Conservation (phyloP, 139 green algal species). For the Chlamydomonas sp. region DNA sequence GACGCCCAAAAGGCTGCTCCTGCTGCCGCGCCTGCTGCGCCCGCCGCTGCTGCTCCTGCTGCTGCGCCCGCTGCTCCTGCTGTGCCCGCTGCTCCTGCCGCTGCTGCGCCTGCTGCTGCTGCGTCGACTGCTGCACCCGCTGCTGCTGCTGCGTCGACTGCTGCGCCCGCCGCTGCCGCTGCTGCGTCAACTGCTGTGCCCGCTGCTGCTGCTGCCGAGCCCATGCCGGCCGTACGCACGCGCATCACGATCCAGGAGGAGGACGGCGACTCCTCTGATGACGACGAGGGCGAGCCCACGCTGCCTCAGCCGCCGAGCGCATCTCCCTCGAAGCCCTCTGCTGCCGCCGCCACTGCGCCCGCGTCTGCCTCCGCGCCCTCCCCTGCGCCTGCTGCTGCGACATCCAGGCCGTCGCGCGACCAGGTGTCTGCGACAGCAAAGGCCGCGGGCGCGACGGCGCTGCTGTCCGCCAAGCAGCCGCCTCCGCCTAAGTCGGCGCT, state of each 20-base stretch:
- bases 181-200: background rate
- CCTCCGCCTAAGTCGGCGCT: constrained; percentile 6
- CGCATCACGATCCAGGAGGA: background rate
- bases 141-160: background rate
- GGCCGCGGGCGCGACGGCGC: constrained; percentile 17
- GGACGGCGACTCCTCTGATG: constrained; percentile 1
- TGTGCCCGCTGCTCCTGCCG: background rate
- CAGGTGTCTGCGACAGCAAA: constrained; percentile 19
- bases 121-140: background rate
- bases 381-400: too few species aligned
- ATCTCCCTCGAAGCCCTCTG: background rate
- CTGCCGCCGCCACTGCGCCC: background rate
- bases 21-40: background rate
- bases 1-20: background rate
- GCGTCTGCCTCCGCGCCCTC: background rate
- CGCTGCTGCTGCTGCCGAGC: background rate
- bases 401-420: too few species aligned
- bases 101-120: background rate
- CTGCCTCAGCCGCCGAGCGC: background rate
- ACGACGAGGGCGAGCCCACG: background rate
- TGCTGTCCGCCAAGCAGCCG: constrained; percentile 11
- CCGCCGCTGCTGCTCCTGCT: background rate
- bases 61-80: background rate
- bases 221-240: too few species aligned
- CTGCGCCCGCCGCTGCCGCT: background rate